Conservation (phyloP, 129 eudicot species). For the Smallanthus sonchifolius region DNA sequence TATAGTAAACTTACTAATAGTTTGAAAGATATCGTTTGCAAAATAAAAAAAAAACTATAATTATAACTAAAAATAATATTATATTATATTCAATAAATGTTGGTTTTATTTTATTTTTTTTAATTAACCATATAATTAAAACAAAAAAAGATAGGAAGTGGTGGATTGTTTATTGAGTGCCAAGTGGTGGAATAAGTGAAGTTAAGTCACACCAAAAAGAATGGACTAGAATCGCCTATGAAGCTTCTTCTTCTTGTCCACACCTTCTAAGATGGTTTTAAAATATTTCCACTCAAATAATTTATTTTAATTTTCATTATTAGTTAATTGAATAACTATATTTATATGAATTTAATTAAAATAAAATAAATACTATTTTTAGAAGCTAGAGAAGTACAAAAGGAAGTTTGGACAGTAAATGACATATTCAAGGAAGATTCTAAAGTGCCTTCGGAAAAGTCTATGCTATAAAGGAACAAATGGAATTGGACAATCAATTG, state of each 20-base stretch:
- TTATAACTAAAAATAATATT: no score
- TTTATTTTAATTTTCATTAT: not conserved
- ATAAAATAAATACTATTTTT: not conserved
- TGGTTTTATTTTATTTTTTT: not conserved
- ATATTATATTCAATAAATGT: not conserved
- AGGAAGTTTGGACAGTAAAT: slow-evolving; percentile 9
- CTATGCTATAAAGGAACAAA: slow-evolving; percentile 1
- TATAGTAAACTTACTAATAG: no score
- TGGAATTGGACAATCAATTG: not conserved
- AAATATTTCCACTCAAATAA: not conserved
- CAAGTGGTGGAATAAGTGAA: slow-evolving; percentile 37
- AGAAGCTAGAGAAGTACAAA: slow-evolving; percentile 6
- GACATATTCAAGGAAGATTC: slow-evolving; percentile 12
- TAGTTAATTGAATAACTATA: not conserved
- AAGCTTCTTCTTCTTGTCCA: slow-evolving; percentile 31
- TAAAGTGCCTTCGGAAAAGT: not conserved
- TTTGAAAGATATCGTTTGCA: no score
- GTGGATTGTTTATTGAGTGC: slow-evolving; percentile 11
- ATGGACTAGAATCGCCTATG: slow-evolving; percentile 29
- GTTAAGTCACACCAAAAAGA: slow-evolving; percentile 26
- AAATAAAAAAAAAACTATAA: no score
- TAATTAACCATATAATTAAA: no score
- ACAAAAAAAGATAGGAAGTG: slow-evolving; percentile 4
- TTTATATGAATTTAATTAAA: not conserved
- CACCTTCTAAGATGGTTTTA: not conserved